Evolutionary conservation across 495 filamentous ascomycete genomes (phyloP).

Genomic region (Margaritispora aquatica): DNA sequence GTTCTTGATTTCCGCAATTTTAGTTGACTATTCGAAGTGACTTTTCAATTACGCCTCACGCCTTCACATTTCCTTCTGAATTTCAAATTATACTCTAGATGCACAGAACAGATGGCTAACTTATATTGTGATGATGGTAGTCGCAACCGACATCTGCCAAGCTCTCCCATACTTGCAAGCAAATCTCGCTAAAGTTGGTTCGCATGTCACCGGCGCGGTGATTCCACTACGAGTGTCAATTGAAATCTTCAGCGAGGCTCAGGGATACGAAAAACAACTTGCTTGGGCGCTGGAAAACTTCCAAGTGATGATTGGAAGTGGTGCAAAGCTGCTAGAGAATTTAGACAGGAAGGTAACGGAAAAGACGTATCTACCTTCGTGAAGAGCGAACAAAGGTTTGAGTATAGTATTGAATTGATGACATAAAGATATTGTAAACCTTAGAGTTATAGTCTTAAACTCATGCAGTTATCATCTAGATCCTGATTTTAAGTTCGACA

Average conservation of each 20-base stretch:
- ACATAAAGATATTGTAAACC: too few relatives aligned
- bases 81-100: too few relatives aligned
- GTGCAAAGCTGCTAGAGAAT: conserved; percentile 3
- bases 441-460: too few relatives aligned
- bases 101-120: conserved; percentile 22
- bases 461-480: too few relatives aligned
- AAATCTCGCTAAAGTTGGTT: background rate
- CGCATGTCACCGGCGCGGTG: background rate
- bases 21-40: too few relatives aligned
- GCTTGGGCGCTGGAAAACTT: conserved; percentile 11
- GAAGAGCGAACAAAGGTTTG: too few relatives aligned
- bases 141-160: conserved; percentile 30
- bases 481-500: too few relatives aligned
- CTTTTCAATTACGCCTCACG: too few relatives aligned
- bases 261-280: conserved; percentile 12
- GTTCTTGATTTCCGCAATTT: too few relatives aligned
- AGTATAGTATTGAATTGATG: too few relatives aligned
- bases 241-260: conserved; percentile 1
- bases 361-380: background rate
- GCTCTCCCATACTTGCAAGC: conserved; percentile 27
- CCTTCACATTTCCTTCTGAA: too few relatives aligned
- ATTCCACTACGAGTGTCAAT: conserved; percentile 18
- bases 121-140: too few relatives aligned
- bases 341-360: background rate
- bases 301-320: background rate